Evolutionary conservation across 257 asterid species (phyloP).

Genomic region (Scutellaria baicalensis): DNA sequence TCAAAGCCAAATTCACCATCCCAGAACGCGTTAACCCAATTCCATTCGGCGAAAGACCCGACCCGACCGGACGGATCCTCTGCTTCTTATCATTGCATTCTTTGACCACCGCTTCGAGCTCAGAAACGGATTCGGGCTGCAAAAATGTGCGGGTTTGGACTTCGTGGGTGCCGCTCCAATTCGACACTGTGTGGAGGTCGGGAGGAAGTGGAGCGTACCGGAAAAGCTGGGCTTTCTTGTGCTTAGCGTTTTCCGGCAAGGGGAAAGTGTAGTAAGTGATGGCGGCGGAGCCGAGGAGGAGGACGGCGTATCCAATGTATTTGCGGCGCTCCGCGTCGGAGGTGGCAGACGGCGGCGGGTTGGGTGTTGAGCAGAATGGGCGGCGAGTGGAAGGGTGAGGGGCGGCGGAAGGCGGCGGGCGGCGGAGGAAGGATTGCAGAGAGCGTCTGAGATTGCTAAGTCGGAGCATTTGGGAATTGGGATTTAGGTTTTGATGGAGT

Average conservation of each 20-base stretch:
- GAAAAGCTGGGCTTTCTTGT: conserved; percentile 81
- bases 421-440: conserved; percentile 36
- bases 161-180: conserved; percentile 98
- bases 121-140: conserved; percentile 61
- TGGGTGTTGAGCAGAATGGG: conserved; percentile 29
- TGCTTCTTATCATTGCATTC: conserved; percentile 55
- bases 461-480: conserved; percentile 48
- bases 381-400: conserved; percentile 19
- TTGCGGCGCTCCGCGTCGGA: conserved; percentile 77
- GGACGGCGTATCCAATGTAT: conserved; percentile 76
- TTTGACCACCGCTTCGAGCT: conserved; percentile 56
- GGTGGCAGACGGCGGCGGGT: conserved; percentile 40
- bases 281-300: conserved; percentile 72
- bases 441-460: conserved; percentile 39
- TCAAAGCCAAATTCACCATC: conserved; percentile 89
- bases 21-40: conserved; percentile 78
- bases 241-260: conserved; percentile 62
- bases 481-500: conserved; percentile 14
- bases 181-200: conserved; percentile 84
- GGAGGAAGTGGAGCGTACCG: conserved; percentile 90
- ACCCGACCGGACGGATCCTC: conserved; percentile 86
- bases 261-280: conserved; percentile 94
- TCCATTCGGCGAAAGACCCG: conserved; percentile 91
- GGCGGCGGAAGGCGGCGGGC: conserved; percentile 11
- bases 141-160: conserved; percentile 79